Evolutionary conservation across 306 rosid genomes (phyloP).

Genomic region (Delonix regia): DNA sequence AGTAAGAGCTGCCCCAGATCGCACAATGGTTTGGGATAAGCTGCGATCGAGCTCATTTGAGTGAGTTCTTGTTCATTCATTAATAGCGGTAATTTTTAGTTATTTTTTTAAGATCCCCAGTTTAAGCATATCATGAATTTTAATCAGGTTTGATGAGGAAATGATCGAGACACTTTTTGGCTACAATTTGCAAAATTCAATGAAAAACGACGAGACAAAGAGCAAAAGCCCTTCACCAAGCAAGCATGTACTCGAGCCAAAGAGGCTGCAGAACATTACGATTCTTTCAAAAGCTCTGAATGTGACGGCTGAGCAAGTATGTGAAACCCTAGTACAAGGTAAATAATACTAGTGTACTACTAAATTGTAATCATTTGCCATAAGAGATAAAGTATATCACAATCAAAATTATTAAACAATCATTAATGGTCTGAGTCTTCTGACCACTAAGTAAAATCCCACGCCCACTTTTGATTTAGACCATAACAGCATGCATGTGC

Average conservation of each 20-base stretch:
- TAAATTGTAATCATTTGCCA: constrained; percentile 18
- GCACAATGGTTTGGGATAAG: constrained; percentile 96
- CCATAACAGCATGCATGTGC: constrained; percentile 24
- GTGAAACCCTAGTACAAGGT: constrained; percentile 88
- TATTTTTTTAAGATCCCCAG: background rate
- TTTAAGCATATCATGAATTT: constrained; percentile 27
- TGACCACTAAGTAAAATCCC: constrained; percentile 7
- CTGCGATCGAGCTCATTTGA: constrained; percentile 91
- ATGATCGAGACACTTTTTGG: constrained; percentile 99
- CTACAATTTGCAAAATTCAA: constrained; percentile 73
- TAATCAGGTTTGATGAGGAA: constrained; percentile 90
- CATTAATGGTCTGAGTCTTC: background rate
- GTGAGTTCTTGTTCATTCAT: constrained; percentile 55
- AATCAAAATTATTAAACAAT: background rate
- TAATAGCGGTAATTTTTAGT: background rate
- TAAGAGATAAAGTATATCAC: background rate
- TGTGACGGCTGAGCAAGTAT: constrained; percentile 71
- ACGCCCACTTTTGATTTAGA: constrained; percentile 28
- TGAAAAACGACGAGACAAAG: constrained; percentile 78
- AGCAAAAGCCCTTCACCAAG: constrained; percentile 93
- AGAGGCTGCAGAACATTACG: constrained; percentile 93
- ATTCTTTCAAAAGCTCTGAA: constrained; percentile 91
- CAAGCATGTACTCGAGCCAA: constrained; percentile 94
- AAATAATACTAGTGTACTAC: constrained; percentile 34
- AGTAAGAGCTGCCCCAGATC: constrained; percentile 92